Percentiles rank a stretch among this genome's conserved stretches.
phyloP scores from a whole-genome alignment of 2,329 filamentous ascomycete species.

The Cytospora leucostoma region DNA sequence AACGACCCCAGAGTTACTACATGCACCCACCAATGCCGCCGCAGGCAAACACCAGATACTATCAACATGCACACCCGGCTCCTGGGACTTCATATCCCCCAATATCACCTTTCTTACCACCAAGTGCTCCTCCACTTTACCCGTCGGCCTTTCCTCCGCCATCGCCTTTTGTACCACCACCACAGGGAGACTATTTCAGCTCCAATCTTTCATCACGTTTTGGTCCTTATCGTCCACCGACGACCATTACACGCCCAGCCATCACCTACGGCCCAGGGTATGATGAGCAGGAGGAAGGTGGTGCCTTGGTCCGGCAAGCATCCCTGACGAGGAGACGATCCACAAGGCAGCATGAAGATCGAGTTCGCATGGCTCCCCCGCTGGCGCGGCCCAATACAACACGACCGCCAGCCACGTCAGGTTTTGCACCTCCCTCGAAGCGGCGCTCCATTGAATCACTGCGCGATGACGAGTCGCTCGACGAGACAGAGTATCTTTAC shows the following conservation, averaged over 20 bases:
- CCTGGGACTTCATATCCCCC: conserved; percentile 27
- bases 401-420: conserved; percentile 34
- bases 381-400: conserved; percentile 41
- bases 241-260: conserved; percentile 13
- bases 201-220: conserved; percentile 12
- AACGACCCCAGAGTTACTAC: conserved; percentile 42
- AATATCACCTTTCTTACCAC: not conserved
- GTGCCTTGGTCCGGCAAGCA: conserved; percentile 42
- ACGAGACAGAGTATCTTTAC: conserved; percentile 41
- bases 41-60: conserved; percentile 39
- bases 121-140: too few species aligned
- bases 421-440: conserved; percentile 36
- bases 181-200: conserved; percentile 23
- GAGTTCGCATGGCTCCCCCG: conserved; percentile 53
- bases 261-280: conserved; percentile 27
- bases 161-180: conserved; percentile 34
- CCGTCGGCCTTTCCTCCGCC: conserved; percentile 30
- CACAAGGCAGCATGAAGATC: conserved; percentile 46
- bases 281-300: conserved; percentile 44
- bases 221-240: conserved; percentile 19
- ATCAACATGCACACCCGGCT: conserved; percentile 35
- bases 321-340: conserved; percentile 41
- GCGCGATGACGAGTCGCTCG: conserved; percentile 42
- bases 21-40: conserved; percentile 40
- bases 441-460: conserved; percentile 21